These are phyloP conservation scores for Spathaspora arborariae DNA, from an alignment of 805 yeast genomes.

Conservation along the genomic window DNA sequence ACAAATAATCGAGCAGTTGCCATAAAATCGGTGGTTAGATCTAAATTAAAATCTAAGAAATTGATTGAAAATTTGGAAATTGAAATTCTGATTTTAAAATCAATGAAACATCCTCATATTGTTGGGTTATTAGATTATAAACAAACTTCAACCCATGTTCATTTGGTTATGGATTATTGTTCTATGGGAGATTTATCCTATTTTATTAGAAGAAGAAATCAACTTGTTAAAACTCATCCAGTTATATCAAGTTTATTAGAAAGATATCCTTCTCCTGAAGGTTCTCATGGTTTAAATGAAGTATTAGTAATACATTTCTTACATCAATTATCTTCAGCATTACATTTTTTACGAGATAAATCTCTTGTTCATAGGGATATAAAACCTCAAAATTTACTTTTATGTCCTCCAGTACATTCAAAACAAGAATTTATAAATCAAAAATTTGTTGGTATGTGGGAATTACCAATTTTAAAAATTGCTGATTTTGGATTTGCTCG, in stretches of 20 bases:
- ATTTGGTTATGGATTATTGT: constrained; percentile 94
- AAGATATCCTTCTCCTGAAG: constrained; percentile 78
- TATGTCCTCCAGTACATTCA: constrained; percentile 78
- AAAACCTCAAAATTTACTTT: constrained; percentile 84
- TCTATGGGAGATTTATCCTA: constrained; percentile 90
- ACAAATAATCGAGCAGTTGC: constrained; percentile 66
- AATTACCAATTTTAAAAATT: constrained; percentile 83
- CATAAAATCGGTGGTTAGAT: constrained; percentile 79
- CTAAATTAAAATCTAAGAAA: constrained; percentile 80
- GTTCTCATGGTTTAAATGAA: constrained; percentile 75
- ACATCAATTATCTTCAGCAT: constrained; percentile 81
- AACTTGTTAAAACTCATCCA: constrained; percentile 71
- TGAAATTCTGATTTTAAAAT: constrained; percentile 84
- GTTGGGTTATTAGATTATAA: constrained; percentile 82
- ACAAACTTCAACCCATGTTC: constrained; percentile 74
- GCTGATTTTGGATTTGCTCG: constrained; percentile 99
- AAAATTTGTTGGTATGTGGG: constrained; percentile 77
- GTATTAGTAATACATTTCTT: constrained; percentile 77
- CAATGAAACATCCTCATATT: constrained; percentile 88
- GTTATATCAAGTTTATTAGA: constrained; percentile 70
- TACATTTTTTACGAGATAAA: constrained; percentile 74
- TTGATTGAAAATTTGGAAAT: constrained; percentile 86
- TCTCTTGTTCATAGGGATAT: constrained; percentile 93
- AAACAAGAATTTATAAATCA: constrained; percentile 51
- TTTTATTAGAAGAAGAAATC: constrained; percentile 74